These are phyloP conservation scores for Candida labiduridarum DNA, from an alignment of 1,139 yeast genomes.

Conservation along the genomic window DNA sequence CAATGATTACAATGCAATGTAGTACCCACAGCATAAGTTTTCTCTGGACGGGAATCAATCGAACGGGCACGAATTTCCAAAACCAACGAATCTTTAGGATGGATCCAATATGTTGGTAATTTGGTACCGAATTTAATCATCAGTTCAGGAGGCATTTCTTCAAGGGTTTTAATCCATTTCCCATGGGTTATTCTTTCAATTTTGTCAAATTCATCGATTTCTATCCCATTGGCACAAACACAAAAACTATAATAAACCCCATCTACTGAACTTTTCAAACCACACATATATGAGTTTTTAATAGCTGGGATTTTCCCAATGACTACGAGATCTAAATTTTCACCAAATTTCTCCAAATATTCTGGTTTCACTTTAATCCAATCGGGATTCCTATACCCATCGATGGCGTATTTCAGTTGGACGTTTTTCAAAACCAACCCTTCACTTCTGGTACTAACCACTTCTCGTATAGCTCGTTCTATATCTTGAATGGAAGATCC, in stretches of 20 bases:
- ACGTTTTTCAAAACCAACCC: slow-evolving; percentile 80
- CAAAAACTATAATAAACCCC: slow-evolving; percentile 61
- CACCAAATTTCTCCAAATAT: slow-evolving; percentile 83
- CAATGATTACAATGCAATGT: slow-evolving; percentile 82
- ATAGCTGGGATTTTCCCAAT: slow-evolving; percentile 78
- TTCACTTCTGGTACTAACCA: slow-evolving; percentile 69
- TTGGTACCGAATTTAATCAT: slow-evolving; percentile 60
- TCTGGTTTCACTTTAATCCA: slow-evolving; percentile 95
- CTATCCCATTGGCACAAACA: slow-evolving; percentile 83
- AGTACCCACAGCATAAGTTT: slow-evolving; percentile 61
- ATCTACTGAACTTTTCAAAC: slow-evolving; percentile 47
- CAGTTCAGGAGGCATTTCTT: slow-evolving; percentile 40
- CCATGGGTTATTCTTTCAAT: slow-evolving; percentile 61
- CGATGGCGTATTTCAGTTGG: slow-evolving; percentile 59
- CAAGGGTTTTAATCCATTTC: slow-evolving; percentile 55
- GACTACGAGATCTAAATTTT: slow-evolving; percentile 75
- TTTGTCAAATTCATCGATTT: slow-evolving; percentile 58
- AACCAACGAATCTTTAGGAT: slow-evolving; percentile 76
- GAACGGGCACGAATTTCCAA: slow-evolving; percentile 87
- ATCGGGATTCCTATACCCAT: slow-evolving; percentile 57
- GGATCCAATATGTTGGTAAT: slow-evolving; percentile 74
- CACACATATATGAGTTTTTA: slow-evolving; percentile 79
- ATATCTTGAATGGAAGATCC: slow-evolving; percentile 56
- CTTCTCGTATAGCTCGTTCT: slow-evolving; percentile 54
- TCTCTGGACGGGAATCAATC: slow-evolving; percentile 51